A percentile compares a stretch with the other conserved stretches of the same genome.
These are phyloP conservation scores for Aspergillus versicolor DNA, from an alignment of 2,329 filamentous ascomycete species.

Conservation along the genomic window DNA sequence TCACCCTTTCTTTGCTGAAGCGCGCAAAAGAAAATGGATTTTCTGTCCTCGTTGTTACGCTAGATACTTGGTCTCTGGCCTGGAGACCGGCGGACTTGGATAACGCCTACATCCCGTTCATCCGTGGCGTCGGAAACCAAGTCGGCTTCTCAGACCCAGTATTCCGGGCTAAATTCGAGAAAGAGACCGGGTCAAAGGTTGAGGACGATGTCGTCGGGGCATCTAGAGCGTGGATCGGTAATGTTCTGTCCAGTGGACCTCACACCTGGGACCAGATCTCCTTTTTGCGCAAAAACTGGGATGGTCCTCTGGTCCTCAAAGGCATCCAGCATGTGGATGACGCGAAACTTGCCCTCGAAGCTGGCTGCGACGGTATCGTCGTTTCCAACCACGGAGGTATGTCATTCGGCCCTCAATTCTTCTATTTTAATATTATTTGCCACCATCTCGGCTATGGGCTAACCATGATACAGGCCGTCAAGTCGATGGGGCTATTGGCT, in stretches of 20 bases:
- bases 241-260: constrained; percentile 53
- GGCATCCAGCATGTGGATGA: constrained; percentile 56
- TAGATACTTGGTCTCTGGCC: constrained; percentile 68
- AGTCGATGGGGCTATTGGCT: constrained; percentile 52
- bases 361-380: constrained; percentile 51
- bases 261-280: constrained; percentile 63
- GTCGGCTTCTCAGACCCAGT: constrained; percentile 68
- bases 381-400: constrained; percentile 54
- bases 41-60: constrained; percentile 67
- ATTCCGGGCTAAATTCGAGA: constrained; percentile 59
- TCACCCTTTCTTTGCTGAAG: constrained; percentile 63
- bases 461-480: constrained; percentile 39
- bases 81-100: constrained; percentile 70
- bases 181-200: constrained; percentile 44
- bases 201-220: constrained; percentile 54
- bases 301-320: constrained; percentile 64
- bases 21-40: constrained; percentile 64
- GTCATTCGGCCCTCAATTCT: background rate
- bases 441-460: background rate
- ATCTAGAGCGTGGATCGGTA: constrained; percentile 52
- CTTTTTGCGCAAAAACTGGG: constrained; percentile 60
- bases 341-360: constrained; percentile 45
- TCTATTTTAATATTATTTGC: background rate
- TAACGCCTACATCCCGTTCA: constrained; percentile 54
- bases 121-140: constrained; percentile 58